Evolutionary conservation across 176 grass and related monocot genomes (phyloP).

Genomic region (Zoysia pacifica): DNA sequence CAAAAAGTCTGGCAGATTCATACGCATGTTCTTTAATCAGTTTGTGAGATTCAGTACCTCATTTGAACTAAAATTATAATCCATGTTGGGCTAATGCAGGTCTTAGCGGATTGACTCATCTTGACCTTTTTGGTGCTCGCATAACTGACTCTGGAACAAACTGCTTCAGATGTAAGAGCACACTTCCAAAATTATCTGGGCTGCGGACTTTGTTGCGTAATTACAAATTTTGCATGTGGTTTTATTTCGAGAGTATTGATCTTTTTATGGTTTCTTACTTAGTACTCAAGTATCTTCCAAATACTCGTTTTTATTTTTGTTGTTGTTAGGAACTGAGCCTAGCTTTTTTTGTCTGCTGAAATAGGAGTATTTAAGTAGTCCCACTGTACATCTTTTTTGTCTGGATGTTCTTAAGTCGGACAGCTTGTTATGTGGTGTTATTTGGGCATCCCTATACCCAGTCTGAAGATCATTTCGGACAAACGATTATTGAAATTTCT

Average conservation of each 20-base stretch:
- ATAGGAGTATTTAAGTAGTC: background rate
- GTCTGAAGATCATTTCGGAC: background rate
- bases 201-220: background rate
- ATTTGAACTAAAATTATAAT: constrained; percentile 24
- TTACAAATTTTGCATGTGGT: background rate
- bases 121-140: constrained; percentile 93
- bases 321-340: background rate
- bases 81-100: constrained; percentile 46
- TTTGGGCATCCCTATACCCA: background rate
- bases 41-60: background rate
- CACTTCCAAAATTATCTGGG: background rate
- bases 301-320: background rate
- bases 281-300: background rate
- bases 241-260: background rate
- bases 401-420: background rate
- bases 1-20: background rate
- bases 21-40: constrained; percentile 28
- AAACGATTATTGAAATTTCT: background rate
- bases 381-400: background rate
- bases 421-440: background rate
- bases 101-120: constrained; percentile 85
- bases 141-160: constrained; percentile 81
- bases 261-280: background rate
- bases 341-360: no score
- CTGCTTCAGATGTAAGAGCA: constrained; percentile 79